Conservation (phyloP, 495 filamentous ascomycete species). For the Daldinia childiae region DNA sequence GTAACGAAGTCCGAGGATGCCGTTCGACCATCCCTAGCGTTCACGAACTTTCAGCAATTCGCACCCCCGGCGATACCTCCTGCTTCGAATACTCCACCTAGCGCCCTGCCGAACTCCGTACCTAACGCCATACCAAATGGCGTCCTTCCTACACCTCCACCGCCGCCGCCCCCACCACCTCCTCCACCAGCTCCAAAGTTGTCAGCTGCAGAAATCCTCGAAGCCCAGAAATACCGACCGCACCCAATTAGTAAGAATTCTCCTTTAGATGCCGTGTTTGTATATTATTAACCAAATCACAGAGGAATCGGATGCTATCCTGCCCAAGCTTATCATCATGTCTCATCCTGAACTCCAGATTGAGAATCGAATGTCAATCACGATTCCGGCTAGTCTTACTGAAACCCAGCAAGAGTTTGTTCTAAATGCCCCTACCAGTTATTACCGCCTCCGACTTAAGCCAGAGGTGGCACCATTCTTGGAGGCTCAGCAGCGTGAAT, state of each 20-base stretch:
- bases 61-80: constrained; percentile 39
- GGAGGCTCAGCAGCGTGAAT: constrained; percentile 65
- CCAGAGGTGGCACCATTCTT: constrained; percentile 65
- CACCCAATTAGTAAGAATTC: constrained; percentile 33
- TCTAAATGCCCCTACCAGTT: constrained; percentile 67
- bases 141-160: constrained; percentile 38
- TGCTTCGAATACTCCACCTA: constrained; percentile 45
- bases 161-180: constrained; percentile 17
- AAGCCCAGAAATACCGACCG: constrained; percentile 43
- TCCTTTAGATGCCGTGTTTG: constrained; percentile 44
- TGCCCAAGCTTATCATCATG: constrained; percentile 70
- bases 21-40: constrained; percentile 52
- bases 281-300: constrained; percentile 40
- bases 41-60: constrained; percentile 42
- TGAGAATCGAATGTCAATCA: constrained; percentile 61
- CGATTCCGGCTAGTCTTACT: constrained; percentile 68
- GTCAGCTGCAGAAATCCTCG: constrained; percentile 38
- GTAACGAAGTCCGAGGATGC: constrained; percentile 58
- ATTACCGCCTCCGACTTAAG: constrained; percentile 71
- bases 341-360: constrained; percentile 71
- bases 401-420: constrained; percentile 74
- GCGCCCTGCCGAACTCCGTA: not conserved
- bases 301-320: constrained; percentile 64
- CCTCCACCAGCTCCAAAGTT: constrained; percentile 32
- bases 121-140: constrained; percentile 47